Percentiles rank a stretch among this genome's conserved stretches.
Conservation (phyloP, 177 flowering plant species). For the Vitis hybrid region DNA sequence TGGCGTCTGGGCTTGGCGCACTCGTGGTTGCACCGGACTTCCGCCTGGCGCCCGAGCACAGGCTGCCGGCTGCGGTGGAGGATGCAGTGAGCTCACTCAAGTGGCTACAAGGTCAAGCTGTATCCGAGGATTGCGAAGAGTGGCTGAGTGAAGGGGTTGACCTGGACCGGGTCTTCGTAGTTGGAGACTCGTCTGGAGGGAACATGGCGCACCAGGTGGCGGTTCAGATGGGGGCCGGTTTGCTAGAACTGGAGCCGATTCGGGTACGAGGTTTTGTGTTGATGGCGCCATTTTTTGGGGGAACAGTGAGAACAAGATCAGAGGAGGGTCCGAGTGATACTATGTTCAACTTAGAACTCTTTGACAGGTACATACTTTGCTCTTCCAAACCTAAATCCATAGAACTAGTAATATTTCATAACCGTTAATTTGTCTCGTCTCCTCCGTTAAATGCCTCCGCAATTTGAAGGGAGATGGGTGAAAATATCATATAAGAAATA, state of each 20-base stretch:
- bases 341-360: slow-evolving; percentile 39
- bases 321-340: slow-evolving; percentile 60
- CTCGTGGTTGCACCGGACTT: slow-evolving; percentile 61
- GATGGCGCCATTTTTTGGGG: slow-evolving; percentile 74
- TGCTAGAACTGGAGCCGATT: slow-evolving; percentile 36
- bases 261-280: slow-evolving; percentile 63
- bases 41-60: slow-evolving; percentile 76
- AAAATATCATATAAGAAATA: too few species aligned
- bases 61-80: slow-evolving; percentile 70
- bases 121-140: slow-evolving; percentile 13
- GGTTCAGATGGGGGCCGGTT: slow-evolving; percentile 40
- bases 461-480: too few species aligned
- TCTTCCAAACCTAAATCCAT: neutral
- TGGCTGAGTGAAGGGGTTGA: slow-evolving; percentile 41
- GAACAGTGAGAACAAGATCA: slow-evolving; percentile 50
- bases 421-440: too few species aligned
- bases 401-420: too few species aligned
- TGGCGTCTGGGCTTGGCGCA: slow-evolving; percentile 48
- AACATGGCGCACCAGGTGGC: slow-evolving; percentile 78
- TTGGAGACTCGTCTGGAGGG: slow-evolving; percentile 83
- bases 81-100: slow-evolving; percentile 42
- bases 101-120: slow-evolving; percentile 57
- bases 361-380: slow-evolving; percentile 45
- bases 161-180: slow-evolving; percentile 47
- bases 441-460: too few species aligned